phyloP scores from a whole-genome alignment of 2,329 filamentous ascomycete species.

The Trichoderma citrinoviride region DNA sequence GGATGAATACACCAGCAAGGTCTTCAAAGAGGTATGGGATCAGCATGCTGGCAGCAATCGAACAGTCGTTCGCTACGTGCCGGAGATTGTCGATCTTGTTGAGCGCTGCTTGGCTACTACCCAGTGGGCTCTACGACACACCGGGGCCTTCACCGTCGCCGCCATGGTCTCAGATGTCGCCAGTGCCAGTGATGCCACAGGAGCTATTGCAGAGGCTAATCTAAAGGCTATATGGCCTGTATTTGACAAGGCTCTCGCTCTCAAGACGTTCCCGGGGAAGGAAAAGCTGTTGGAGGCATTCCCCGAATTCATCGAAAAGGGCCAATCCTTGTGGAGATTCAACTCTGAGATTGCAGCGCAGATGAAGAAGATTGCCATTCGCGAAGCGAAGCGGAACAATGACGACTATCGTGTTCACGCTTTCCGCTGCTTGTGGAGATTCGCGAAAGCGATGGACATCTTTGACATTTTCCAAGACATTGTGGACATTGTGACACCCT shows the following conservation, averaged over 20 bases:
- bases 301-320: conserved; percentile 70
- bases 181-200: conserved; percentile 54
- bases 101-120: conserved; percentile 69
- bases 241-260: conserved; percentile 73
- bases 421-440: conserved; percentile 68
- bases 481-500: conserved; percentile 58
- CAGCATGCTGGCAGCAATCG: conserved; percentile 85
- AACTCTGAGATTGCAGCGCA: conserved; percentile 55
- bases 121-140: conserved; percentile 89
- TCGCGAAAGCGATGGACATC: conserved; percentile 66
- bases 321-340: conserved; percentile 54
- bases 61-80: conserved; percentile 77
- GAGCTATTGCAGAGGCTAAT: conserved; percentile 58
- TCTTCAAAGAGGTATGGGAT: conserved; percentile 83
- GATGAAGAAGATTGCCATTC: conserved; percentile 75
- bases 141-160: conserved; percentile 76
- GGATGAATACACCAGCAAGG: conserved; percentile 72
- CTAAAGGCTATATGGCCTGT: conserved; percentile 73
- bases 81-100: conserved; percentile 73
- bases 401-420: conserved; percentile 76
- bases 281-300: conserved; percentile 79
- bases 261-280: conserved; percentile 93
- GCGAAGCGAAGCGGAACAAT: conserved; percentile 92
- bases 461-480: conserved; percentile 69
- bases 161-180: conserved; percentile 67